A percentile compares a stretch with the other conserved stretches of the same genome.
Evolutionary conservation across 176 grass and related monocot species (phyloP).

Genomic region (Bothriochloa decipiens): DNA sequence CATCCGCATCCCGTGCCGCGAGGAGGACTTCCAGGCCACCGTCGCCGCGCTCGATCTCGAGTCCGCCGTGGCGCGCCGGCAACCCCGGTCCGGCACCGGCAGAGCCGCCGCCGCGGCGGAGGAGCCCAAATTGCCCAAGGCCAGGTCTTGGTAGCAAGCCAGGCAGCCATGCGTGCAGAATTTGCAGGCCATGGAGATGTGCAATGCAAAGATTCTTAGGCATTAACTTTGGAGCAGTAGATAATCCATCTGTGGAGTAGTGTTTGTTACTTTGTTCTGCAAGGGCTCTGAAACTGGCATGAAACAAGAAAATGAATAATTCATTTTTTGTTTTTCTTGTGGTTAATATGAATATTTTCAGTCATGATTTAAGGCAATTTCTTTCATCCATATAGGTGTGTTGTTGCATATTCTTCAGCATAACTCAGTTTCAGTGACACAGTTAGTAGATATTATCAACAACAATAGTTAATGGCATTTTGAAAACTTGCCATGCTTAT

Average conservation of each 20-base stretch:
- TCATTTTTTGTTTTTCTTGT: not conserved
- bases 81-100: not conserved
- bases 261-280: not conserved
- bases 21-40: conserved; percentile 55
- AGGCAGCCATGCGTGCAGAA: not conserved
- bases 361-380: not conserved
- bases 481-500: no score
- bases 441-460: not conserved
- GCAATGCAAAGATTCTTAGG: not conserved
- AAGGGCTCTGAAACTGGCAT: conserved; percentile 1
- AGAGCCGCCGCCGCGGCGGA: not conserved
- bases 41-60: conserved; percentile 29
- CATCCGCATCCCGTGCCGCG: conserved; percentile 55
- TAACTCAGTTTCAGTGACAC: not conserved
- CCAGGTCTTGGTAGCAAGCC: conserved; percentile 8
- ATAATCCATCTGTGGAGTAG: not conserved
- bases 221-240: not conserved
- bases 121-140: not conserved
- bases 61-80: not conserved
- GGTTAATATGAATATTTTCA: not conserved
- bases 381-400: not conserved
- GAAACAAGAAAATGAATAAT: not conserved
- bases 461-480: no score
- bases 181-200: not conserved
- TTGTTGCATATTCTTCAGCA: not conserved